These are phyloP conservation scores for Spergularia marina DNA, from an alignment of 148 eudicot species.

Conservation along the genomic window DNA sequence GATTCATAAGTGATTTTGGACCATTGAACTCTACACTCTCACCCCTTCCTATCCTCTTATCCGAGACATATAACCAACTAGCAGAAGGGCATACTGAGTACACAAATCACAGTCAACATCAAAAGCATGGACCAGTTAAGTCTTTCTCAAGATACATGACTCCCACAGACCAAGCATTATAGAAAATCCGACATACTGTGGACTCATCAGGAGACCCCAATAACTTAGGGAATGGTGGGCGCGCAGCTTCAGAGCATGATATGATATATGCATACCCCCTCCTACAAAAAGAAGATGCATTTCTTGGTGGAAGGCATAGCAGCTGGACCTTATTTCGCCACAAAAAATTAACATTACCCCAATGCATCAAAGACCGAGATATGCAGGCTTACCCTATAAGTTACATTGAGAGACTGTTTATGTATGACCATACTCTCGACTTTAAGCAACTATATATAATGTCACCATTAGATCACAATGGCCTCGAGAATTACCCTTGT, in stretches of 20 bases:
- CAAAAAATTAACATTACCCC: not conserved
- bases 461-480: constrained; percentile 3
- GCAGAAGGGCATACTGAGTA: not conserved
- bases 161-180: constrained; percentile 4
- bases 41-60: no score
- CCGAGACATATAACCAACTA: not conserved
- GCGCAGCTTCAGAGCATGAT: not conserved
- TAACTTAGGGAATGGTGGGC: constrained; percentile 16
- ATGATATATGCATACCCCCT: not conserved
- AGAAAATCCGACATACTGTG: not conserved
- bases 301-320: not conserved
- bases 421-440: no score
- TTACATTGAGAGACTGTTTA: no score
- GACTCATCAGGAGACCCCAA: not conserved
- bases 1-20: no score
- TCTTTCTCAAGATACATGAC: not conserved
- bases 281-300: not conserved
- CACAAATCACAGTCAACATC: not conserved
- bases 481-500: not conserved
- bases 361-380: not conserved
- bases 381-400: no score
- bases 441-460: not conserved
- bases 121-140: constrained; percentile 1
- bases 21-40: no score
- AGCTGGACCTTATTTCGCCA: constrained; percentile 6